Evolutionary conservation across 345 rosid genomes (phyloP), one percentile per base, ranked within the genome.

Genomic region (Clarkia xantiana): DNA sequence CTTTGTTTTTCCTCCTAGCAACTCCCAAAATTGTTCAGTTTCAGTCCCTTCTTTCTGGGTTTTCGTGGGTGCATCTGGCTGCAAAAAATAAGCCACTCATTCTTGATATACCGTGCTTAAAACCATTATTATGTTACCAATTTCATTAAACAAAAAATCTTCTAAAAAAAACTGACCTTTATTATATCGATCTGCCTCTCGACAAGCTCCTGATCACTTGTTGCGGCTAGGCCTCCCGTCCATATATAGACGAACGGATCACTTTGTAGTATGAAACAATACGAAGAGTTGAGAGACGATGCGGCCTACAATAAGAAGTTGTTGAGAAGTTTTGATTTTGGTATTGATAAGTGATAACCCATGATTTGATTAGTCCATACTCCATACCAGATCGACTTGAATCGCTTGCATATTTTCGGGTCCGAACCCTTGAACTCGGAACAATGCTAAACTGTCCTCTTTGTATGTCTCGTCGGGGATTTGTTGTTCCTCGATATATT

Each of bases 401-500:
- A 93, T 73, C 39, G 97, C 88, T 79, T 93, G 99, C 99, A 93
- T 87, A 67, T 82, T 77, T 54, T 93, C 95, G 22, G 99, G 99
- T 74, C 97, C 99, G 64, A 94, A 75, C 47, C 99, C 99, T 69
- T 93, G 95, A 62, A 87, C 66, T 47, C 84, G 74, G 66, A 93
- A 93, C 44, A 87, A 52, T n/a, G 99, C 99, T 59, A 84, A 19
- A 60, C 86, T 81, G 49, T 84, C 84, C 60, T 82, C 86, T n/a
- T 65, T 65, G 52, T 84, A 87, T 25, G 95, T 93, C 46, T 66
- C 87, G 59, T 87, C 91, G 3, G 79, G 75, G 60, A 80, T 64
- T 67, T 71, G 90, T 49, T 78, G 84, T 64, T 84, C 91, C 38
- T 70, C 71, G 61, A 82, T 64, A 58, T 71, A 69, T 36, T 68